A percentile compares a stretch with the other conserved stretches of the same genome.
Conservation (phyloP, 2,329 filamentous ascomycete genomes). For the Scedosporium dehoogii region DNA sequence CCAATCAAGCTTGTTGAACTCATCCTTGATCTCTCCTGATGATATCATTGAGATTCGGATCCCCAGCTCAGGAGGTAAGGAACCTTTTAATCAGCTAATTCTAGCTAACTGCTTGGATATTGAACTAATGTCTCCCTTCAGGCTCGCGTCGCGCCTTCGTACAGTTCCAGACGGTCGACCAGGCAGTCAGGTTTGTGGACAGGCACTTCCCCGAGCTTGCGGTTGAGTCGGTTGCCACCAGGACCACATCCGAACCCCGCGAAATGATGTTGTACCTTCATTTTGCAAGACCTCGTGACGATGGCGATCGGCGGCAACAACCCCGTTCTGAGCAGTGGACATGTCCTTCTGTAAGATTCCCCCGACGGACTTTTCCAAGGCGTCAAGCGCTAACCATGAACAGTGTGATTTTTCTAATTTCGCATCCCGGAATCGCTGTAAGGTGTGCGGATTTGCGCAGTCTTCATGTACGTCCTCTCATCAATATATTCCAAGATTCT, state of each 20-base stretch:
- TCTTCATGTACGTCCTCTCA: slow-evolving; percentile 1
- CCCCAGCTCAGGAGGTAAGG: slow-evolving; percentile 23
- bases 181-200: slow-evolving; percentile 31
- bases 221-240: slow-evolving; percentile 23
- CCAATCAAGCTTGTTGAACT: slow-evolving; percentile 18
- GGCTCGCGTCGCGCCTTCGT: slow-evolving; percentile 31
- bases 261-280: slow-evolving; percentile 28
- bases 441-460: slow-evolving; percentile 21
- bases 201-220: slow-evolving; percentile 29
- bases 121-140: slow-evolving; percentile 13
- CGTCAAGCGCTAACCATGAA: slow-evolving; percentile 10
- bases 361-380: background rate
- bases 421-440: slow-evolving; percentile 25
- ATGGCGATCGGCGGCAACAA: slow-evolving; percentile 18
- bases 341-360: slow-evolving; percentile 21
- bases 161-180: slow-evolving; percentile 27
- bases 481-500: background rate
- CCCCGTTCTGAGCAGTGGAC: slow-evolving; percentile 20
- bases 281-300: slow-evolving; percentile 28
- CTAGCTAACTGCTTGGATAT: background rate
- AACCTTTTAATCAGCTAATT: background rate
- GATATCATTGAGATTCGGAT: slow-evolving; percentile 28
- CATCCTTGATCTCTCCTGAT: slow-evolving; percentile 24
- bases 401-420: slow-evolving; percentile 32
- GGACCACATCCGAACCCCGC: slow-evolving; percentile 26